These are phyloP conservation scores for Cladosporium colombiae DNA, from an alignment of 2,329 filamentous ascomycete species.

Conservation along the genomic window DNA sequence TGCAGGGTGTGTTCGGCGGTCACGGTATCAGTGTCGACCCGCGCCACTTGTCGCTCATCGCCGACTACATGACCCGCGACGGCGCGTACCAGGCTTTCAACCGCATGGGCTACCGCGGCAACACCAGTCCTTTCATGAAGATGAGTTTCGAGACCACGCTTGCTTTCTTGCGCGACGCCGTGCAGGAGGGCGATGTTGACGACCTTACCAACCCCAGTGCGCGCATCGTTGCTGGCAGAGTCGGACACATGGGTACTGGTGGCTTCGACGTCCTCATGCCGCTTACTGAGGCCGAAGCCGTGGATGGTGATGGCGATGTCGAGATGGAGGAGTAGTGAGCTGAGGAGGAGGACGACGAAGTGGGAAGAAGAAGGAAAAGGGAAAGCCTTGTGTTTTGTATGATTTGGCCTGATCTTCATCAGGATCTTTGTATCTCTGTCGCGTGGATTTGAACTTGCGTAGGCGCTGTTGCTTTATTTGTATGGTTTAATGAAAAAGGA, in stretches of 20 bases:
- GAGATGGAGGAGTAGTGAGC: slow-evolving; percentile 25
- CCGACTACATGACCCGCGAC: slow-evolving; percentile 94
- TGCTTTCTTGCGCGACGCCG: slow-evolving; percentile 87
- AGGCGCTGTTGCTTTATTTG: slow-evolving; percentile 9
- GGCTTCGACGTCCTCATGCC: slow-evolving; percentile 76
- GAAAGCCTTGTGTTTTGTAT: slow-evolving; percentile 7
- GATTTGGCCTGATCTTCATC: neutral
- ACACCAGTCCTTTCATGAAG: slow-evolving; percentile 91
- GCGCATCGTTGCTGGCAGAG: slow-evolving; percentile 81
- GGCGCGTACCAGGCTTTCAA: slow-evolving; percentile 91
- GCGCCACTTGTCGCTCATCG: slow-evolving; percentile 91
- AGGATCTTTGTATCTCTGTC: neutral
- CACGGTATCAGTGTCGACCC: slow-evolving; percentile 93
- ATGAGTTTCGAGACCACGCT: slow-evolving; percentile 99
- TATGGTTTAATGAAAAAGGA: slow-evolving; percentile 7
- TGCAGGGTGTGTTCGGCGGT: slow-evolving; percentile 79
- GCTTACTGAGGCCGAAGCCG: slow-evolving; percentile 4
- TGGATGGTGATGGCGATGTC: slow-evolving; percentile 24
- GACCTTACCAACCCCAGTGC: slow-evolving; percentile 82
- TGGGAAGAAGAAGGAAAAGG: neutral
- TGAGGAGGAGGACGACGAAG: neutral
- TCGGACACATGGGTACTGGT: slow-evolving; percentile 84
- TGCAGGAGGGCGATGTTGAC: slow-evolving; percentile 87
- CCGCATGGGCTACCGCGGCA: slow-evolving; percentile 81
- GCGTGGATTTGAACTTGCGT: slow-evolving; percentile 2